phyloP scores from a whole-genome alignment of 1,284 basidiomycete species.

The Ustilago shanxiensis region DNA sequence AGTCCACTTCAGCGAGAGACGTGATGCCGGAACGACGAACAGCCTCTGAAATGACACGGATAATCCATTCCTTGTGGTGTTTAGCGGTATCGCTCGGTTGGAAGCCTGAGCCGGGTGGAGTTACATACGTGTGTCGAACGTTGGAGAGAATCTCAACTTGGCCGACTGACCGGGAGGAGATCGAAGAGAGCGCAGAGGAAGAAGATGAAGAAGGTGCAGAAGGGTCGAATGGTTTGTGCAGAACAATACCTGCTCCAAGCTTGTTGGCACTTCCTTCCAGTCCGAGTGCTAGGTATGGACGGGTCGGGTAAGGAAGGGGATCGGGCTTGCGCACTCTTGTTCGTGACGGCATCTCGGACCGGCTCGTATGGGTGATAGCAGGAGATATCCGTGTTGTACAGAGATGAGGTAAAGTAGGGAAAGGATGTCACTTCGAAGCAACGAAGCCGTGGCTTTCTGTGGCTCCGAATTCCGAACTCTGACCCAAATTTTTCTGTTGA shows the following conservation, averaged over 20 bases:
- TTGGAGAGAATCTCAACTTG: slow-evolving; percentile 72
- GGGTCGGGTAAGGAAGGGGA: slow-evolving; percentile 51
- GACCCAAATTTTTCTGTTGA: slow-evolving; percentile 30
- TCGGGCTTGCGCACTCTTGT: slow-evolving; percentile 40
- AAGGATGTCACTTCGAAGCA: not conserved
- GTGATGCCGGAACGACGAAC: slow-evolving; percentile 78
- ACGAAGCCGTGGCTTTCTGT: not conserved
- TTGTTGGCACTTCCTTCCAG: slow-evolving; percentile 82
- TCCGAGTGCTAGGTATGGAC: slow-evolving; percentile 64
- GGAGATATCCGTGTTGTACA: not conserved
- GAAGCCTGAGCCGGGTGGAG: slow-evolving; percentile 97
- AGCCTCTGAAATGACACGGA: slow-evolving; percentile 85
- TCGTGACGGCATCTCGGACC: slow-evolving; percentile 32
- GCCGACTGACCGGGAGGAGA: slow-evolving; percentile 78
- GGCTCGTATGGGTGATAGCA: not conserved
- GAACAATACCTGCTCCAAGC: slow-evolving; percentile 93
- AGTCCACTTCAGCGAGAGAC: slow-evolving; percentile 84
- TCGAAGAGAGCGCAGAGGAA: slow-evolving; percentile 70
- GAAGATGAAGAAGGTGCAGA: slow-evolving; percentile 32
- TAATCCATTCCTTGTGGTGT: slow-evolving; percentile 93
- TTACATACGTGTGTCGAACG: slow-evolving; percentile 95
- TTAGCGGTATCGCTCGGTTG: slow-evolving; percentile 93
- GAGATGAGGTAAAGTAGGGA: not conserved
- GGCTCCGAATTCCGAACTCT: slow-evolving; percentile 35
- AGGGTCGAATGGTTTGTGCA: slow-evolving; percentile 79